Percentiles rank a stretch among this genome's conserved stretches.
Evolutionary conservation across 306 rosid genomes (phyloP).

Genomic region (Chamaecrista fasciculata): DNA sequence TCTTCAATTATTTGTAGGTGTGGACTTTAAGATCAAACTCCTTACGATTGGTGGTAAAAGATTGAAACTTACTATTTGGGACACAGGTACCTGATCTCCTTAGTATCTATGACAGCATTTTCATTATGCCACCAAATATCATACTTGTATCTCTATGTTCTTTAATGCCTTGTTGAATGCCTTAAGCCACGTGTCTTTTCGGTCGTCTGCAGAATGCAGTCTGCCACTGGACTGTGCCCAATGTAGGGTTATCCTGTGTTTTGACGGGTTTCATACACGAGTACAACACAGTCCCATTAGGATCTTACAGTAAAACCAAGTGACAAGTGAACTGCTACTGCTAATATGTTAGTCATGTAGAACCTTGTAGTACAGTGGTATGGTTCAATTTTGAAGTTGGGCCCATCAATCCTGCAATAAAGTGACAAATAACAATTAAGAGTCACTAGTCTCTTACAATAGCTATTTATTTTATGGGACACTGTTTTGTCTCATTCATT

Average conservation of each 20-base stretch:
- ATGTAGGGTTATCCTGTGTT: background rate
- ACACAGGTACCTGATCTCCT: constrained; percentile 63
- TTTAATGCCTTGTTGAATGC: background rate
- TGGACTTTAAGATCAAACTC: constrained; percentile 91
- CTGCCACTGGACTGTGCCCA: background rate
- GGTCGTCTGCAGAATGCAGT: background rate
- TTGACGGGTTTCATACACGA: background rate
- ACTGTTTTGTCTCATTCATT: constrained; percentile 2
- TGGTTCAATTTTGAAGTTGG: background rate
- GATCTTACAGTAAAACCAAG: background rate
- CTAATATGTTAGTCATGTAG: background rate
- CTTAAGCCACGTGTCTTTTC: background rate
- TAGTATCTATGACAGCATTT: background rate
- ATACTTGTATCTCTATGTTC: background rate
- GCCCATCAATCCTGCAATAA: background rate
- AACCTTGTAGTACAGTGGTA: background rate
- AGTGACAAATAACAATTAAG: background rate
- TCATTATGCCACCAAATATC: background rate
- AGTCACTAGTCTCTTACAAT: background rate
- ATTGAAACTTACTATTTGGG: constrained; percentile 98
- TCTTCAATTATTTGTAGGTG: constrained; percentile 55
- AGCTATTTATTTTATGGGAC: background rate
- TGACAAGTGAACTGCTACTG: background rate
- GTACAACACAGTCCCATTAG: background rate
- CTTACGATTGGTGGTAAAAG: constrained; percentile 71